A percentile compares a stretch with the other conserved stretches of the same genome.
These are phyloP conservation scores for Ceratocystis cubensis DNA, from an alignment of 2,329 filamentous ascomycete genomes.

Conservation along the genomic window DNA sequence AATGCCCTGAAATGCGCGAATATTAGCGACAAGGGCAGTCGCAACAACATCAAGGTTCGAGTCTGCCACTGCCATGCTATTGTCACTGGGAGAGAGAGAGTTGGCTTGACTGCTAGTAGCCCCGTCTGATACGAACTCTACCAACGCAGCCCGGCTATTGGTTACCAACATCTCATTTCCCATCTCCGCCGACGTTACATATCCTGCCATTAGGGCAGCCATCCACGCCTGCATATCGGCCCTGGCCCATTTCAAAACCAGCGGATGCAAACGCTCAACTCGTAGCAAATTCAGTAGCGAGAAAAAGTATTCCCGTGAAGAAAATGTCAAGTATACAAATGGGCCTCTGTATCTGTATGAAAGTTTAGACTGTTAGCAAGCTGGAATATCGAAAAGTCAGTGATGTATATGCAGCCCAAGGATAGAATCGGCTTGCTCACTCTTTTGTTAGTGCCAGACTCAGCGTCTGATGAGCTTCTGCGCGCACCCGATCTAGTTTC, in stretches of 20 bases:
- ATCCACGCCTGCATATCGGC: conserved; percentile 32
- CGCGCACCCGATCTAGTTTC: conserved; percentile 77
- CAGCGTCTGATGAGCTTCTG: conserved; percentile 47
- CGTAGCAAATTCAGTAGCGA: conserved; percentile 39
- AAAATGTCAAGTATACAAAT: conserved; percentile 37
- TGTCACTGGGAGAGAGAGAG: neutral
- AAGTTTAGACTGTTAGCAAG: conserved; percentile 23
- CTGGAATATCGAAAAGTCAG: neutral
- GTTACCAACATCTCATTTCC: conserved; percentile 64
- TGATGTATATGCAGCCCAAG: neutral
- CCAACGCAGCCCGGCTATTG: conserved; percentile 52
- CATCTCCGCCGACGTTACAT: conserved; percentile 62
- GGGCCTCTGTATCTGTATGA: conserved; percentile 27
- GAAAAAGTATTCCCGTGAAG: conserved; percentile 48
- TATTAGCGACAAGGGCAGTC: conserved; percentile 43
- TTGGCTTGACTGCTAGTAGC: neutral
- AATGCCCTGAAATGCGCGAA: conserved; percentile 41
- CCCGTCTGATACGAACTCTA: conserved; percentile 36
- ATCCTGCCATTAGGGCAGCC: conserved; percentile 49
- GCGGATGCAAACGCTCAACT: conserved; percentile 29
- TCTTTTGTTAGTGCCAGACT: conserved; percentile 33
- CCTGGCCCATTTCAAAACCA: conserved; percentile 29
- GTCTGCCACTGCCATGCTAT: conserved; percentile 1
- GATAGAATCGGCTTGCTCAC: conserved; percentile 30
- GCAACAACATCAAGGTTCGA: conserved; percentile 33